These are phyloP conservation scores for Hortiboletus rubellus DNA, from an alignment of 1,284 basidiomycete genomes.

Conservation along the genomic window DNA sequence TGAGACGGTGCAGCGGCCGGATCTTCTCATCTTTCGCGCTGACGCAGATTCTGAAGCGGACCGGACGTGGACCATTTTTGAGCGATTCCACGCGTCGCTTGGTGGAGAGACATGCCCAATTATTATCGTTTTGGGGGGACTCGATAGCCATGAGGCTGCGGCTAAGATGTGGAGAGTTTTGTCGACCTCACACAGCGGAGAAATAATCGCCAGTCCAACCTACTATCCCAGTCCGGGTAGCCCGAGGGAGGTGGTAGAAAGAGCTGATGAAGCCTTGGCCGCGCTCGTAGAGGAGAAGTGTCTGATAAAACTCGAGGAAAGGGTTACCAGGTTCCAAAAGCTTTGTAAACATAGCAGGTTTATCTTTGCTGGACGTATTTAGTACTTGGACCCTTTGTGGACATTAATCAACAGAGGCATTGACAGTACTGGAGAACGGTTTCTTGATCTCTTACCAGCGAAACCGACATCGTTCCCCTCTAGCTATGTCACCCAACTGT, in stretches of 20 bases:
- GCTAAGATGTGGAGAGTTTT: constrained; percentile 17
- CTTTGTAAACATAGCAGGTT: constrained; percentile 19
- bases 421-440: too few species aligned
- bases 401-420: not conserved
- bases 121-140: constrained; percentile 26
- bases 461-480: not conserved
- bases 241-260: constrained; percentile 16
- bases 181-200: constrained; percentile 9
- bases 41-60: constrained; percentile 9
- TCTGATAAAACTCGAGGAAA: constrained; percentile 23
- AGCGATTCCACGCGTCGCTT: constrained; percentile 19
- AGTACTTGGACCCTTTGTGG: constrained; percentile 7
- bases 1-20: constrained; percentile 11
- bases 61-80: constrained; percentile 18
- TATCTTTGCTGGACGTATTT: constrained; percentile 20
- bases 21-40: constrained; percentile 30
- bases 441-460: too few species aligned
- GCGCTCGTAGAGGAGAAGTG: constrained; percentile 27
- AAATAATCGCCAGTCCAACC: constrained; percentile 23
- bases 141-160: constrained; percentile 19
- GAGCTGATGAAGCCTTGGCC: constrained; percentile 20
- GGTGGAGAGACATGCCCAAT: constrained; percentile 26
- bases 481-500: not conserved
- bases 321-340: constrained; percentile 24
- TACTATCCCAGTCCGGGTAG: constrained; percentile 20